Evolutionary conservation across 2,329 filamentous ascomycete species (phyloP).

Genomic region (Xylariaceae sp.): DNA sequence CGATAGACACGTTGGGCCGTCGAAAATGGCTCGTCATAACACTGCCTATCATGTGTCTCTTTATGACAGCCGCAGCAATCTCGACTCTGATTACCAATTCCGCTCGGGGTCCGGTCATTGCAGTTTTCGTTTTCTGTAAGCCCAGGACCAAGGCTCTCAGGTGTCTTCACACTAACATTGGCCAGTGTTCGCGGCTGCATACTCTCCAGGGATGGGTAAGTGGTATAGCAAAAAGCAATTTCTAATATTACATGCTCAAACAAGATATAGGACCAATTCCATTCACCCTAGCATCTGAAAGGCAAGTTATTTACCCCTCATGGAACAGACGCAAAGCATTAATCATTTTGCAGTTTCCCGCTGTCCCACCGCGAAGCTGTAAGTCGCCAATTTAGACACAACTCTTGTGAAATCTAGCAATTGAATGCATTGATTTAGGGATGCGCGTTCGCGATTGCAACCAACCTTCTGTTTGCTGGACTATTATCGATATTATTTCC

Average conservation of each 20-base stretch:
- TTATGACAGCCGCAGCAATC: slow-evolving; percentile 39
- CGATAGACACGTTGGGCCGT: slow-evolving; percentile 41
- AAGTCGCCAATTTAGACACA: slow-evolving; percentile 1
- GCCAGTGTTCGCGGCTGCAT: slow-evolving; percentile 40
- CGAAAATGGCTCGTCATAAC: slow-evolving; percentile 43
- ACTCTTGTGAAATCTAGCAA: not conserved
- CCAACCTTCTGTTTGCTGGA: slow-evolving; percentile 47
- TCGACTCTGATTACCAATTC: slow-evolving; percentile 27
- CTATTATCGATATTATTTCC: slow-evolving; percentile 44
- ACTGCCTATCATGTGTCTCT: slow-evolving; percentile 42
- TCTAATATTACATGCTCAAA: not conserved
- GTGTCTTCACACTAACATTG: not conserved
- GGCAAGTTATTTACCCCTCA: slow-evolving; percentile 14
- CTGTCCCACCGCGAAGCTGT: slow-evolving; percentile 46
- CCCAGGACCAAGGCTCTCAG: not conserved
- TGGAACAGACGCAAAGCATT: not conserved
- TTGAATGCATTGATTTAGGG: slow-evolving; percentile 30
- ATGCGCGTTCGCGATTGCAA: slow-evolving; percentile 45
- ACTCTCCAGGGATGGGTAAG: slow-evolving; percentile 38
- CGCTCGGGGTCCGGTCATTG: slow-evolving; percentile 31
- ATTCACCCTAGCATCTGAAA: slow-evolving; percentile 49
- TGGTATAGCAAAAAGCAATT: not conserved
- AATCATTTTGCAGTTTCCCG: slow-evolving; percentile 38
- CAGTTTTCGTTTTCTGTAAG: slow-evolving; percentile 38
- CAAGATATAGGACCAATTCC: slow-evolving; percentile 43